Conservation (phyloP, 768 basidiomycete species). For the Tulasnella sp. region DNA sequence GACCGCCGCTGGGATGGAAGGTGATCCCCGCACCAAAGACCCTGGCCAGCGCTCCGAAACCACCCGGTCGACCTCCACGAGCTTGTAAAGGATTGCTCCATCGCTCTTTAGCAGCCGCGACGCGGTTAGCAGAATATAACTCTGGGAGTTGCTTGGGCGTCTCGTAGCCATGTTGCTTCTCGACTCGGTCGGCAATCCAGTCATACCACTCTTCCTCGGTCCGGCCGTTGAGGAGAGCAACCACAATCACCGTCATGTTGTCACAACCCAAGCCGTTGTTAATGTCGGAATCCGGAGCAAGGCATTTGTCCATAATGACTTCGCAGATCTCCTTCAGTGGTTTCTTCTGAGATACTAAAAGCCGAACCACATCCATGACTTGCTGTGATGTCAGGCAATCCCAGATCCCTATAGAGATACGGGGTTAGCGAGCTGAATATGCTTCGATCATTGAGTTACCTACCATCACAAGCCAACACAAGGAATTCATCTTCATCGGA, state of each 20-base stretch:
- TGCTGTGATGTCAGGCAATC: constrained; percentile 92
- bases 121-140: constrained; percentile 53
- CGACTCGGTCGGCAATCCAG: constrained; percentile 77
- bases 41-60: constrained; percentile 39
- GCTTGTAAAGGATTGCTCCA: background rate
- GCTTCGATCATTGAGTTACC: constrained; percentile 20
- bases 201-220: constrained; percentile 87
- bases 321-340: constrained; percentile 75
- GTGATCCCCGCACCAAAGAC: constrained; percentile 51
- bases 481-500: constrained; percentile 90
- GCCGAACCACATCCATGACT: constrained; percentile 77
- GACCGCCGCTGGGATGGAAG: constrained; percentile 43
- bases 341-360: constrained; percentile 65
- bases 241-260: constrained; percentile 94
- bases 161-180: constrained; percentile 55
- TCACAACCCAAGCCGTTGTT: constrained; percentile 93
- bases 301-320: constrained; percentile 79
- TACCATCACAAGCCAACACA: constrained; percentile 94
- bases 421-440: constrained; percentile 6
- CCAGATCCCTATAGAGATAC: constrained; percentile 68
- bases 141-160: constrained; percentile 69
- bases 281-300: constrained; percentile 85
- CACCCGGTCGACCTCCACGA: constrained; percentile 13
- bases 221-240: constrained; percentile 74
- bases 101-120: constrained; percentile 9